phyloP scores from a whole-genome alignment of 1,284 basidiomycete genomes.

The Pyrrhoderma lamaoense region DNA sequence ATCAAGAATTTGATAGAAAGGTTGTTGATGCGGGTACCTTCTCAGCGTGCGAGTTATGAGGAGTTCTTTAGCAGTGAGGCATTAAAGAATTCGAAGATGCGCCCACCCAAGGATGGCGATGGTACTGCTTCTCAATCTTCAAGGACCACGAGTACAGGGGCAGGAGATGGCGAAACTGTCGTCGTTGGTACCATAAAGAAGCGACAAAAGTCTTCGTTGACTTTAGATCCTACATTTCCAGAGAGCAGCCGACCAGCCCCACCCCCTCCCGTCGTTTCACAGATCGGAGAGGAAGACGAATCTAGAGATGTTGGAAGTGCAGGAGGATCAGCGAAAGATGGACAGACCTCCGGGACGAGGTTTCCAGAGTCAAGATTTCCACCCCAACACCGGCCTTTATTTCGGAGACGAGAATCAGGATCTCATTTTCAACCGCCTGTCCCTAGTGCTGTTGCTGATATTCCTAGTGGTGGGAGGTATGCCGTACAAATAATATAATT shows the following conservation, averaged over 20 bases:
- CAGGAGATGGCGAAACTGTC: constrained; percentile 7
- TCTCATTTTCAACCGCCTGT: neutral
- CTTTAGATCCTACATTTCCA: constrained; percentile 9
- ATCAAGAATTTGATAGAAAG: constrained; percentile 84
- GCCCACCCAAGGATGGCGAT: constrained; percentile 30
- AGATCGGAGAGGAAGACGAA: neutral
- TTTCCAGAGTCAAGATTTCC: constrained; percentile 2
- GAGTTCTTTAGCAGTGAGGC: constrained; percentile 87
- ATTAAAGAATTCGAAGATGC: constrained; percentile 69
- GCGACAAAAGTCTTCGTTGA: neutral
- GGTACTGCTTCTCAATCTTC: constrained; percentile 22
- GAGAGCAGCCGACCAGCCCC: constrained; percentile 13
- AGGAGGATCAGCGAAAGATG: no score
- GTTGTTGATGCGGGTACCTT: constrained; percentile 79
- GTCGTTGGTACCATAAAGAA: constrained; percentile 10
- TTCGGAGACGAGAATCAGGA: constrained; percentile 8
- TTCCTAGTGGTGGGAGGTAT: constrained; percentile 16
- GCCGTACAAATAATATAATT: neutral
- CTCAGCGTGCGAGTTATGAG: constrained; percentile 83
- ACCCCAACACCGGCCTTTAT: constrained; percentile 8
- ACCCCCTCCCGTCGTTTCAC: constrained; percentile 4
- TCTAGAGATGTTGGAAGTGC: neutral
- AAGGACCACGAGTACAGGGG: constrained; percentile 12
- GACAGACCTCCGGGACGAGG: no score
- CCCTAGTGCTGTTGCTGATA: constrained; percentile 12